Evolutionary conservation across 2,329 filamentous ascomycete species (phyloP), one percentile per base, ranked within the genome.

Genomic region (Ophiostoma novo-ulmi): DNA sequence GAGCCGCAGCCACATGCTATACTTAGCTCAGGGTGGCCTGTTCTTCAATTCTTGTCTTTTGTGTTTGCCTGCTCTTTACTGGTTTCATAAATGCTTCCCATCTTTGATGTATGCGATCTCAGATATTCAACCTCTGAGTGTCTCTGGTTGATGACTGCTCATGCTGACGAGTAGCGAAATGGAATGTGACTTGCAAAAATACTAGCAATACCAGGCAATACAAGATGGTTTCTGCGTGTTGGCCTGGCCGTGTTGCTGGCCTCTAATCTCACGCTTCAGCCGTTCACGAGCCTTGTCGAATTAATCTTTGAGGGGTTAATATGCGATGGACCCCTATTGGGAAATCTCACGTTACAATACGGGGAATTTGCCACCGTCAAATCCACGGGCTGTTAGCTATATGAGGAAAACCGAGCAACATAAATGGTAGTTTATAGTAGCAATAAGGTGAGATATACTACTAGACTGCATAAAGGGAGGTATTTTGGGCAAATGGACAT

Each of bases 1-100:
- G 58, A 63, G 58, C 58, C 58, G 58, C 58, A 63, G 58, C 58
- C 58, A 26, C 58, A 36, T 58, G 22, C 52, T 22, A 26, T 11
- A 4, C 52, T 58, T 26, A 22, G 52, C n/a, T 11, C 8, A 44
- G n/a, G 52, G 52, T 11, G n/a, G 52, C 31, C 52, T 10, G n/a
- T 58, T 26, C 22, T 26, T 26, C 26, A 8, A 14, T 58, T 48
- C 44, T 58, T 22, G 44, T 20, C 2, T 31, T 31, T 31, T 31
- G 3, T 31, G 3, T 31, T 31, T 4, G 31, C 3, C 31, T 48
- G 7, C 44, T 8, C 5, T 48, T 8, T 48, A 48, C 5, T 48
- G 5, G 2, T 31, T 48, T 48, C 8, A 2, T 48, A 2, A 39
- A 48, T n/a, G 44, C 10, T 48, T 48, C 17, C 41, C 44, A n/a